phyloP scores from a whole-genome alignment of 345 rosid species.

The Moricandia arvensis region DNA sequence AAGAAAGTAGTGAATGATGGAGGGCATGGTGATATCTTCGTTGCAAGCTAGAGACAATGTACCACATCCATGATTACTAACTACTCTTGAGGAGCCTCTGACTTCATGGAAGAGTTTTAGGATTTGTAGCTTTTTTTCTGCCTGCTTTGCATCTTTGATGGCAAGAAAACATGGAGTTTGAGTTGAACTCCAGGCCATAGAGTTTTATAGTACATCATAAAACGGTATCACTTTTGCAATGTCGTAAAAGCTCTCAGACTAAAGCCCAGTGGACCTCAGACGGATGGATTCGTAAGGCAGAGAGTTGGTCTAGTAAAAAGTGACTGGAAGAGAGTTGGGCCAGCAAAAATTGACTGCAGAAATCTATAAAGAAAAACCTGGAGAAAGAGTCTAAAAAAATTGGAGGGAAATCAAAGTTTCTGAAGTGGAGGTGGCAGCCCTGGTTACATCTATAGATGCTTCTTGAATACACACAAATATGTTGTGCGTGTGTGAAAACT shows the following conservation, averaged over 20 bases:
- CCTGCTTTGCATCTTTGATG: neutral
- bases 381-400: neutral
- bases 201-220: neutral
- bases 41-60: slow-evolving; percentile 11
- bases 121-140: neutral
- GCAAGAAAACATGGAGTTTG: neutral
- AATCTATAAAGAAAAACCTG: neutral
- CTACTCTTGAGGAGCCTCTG: neutral
- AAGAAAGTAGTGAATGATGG: neutral
- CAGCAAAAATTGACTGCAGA: neutral
- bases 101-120: neutral
- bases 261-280: neutral
- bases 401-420: neutral
- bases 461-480: too few species aligned
- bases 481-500: too few species aligned
- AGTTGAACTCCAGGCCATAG: neutral
- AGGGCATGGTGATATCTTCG: slow-evolving; percentile 10
- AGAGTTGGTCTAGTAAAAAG: neutral
- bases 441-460: too few species aligned
- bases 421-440: neutral
- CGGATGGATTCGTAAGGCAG: neutral
- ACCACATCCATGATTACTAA: slow-evolving; percentile 9
- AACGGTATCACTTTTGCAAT: neutral
- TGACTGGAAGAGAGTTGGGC: neutral
- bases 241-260: neutral